These are phyloP conservation scores for Periconia sp. DNA, from an alignment of 2,329 filamentous ascomycete genomes.

Conservation along the genomic window DNA sequence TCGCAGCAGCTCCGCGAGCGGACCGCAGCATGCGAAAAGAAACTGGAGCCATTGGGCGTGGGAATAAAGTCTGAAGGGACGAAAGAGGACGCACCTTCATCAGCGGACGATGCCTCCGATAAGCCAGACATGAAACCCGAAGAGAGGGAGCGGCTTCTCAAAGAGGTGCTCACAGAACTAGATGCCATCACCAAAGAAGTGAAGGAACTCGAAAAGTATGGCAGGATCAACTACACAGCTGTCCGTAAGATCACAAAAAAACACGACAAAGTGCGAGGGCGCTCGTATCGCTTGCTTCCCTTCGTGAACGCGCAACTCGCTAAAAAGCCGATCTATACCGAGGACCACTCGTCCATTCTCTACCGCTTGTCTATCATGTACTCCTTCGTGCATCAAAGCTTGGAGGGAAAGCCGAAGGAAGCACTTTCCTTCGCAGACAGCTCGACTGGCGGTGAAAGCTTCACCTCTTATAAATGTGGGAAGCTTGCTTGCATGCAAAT, in stretches of 20 bases:
- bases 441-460: conserved; percentile 63
- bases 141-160: conserved; percentile 61
- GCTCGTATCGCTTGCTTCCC: conserved; percentile 85
- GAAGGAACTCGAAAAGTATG: conserved; percentile 93
- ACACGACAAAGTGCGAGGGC: conserved; percentile 91
- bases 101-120: conserved; percentile 23
- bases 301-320: conserved; percentile 89
- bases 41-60: conserved; percentile 64
- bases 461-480: conserved; percentile 86
- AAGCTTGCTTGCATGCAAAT: conserved; percentile 7
- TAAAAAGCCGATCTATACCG: conserved; percentile 92
- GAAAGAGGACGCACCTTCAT: conserved; percentile 23
- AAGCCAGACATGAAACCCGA: conserved; percentile 42
- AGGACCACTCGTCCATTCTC: conserved; percentile 88
- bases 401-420: conserved; percentile 64
- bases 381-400: conserved; percentile 85
- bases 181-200: conserved; percentile 89
- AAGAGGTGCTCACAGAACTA: conserved; percentile 77
- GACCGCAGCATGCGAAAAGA: conserved; percentile 71
- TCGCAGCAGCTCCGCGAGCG: conserved; percentile 82
- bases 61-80: conserved; percentile 33
- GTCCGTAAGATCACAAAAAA: conserved; percentile 99
- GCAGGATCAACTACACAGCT: conserved; percentile 94
- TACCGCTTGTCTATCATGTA: conserved; percentile 94
- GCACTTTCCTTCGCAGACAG: conserved; percentile 54